Conservation (phyloP, 2,329 filamentous ascomycete genomes). For the Epicoccum sorghinum region DNA sequence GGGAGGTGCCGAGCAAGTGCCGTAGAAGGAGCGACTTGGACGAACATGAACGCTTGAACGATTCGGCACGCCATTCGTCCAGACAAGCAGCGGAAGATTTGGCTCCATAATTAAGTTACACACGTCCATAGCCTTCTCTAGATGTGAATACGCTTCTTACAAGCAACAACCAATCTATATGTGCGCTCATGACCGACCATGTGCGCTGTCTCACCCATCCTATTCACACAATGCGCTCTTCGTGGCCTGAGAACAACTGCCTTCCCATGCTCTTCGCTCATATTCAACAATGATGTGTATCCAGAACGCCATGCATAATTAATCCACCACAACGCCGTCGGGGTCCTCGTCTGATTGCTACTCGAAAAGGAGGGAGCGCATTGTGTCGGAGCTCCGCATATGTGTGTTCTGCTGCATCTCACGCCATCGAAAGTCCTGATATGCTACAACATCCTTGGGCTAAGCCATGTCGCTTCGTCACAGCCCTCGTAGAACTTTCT, state of each 20-base stretch:
- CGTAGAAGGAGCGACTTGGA: constrained; percentile 5
- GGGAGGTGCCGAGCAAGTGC: constrained; percentile 13
- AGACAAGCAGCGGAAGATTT: not conserved
- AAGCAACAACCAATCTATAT: not conserved
- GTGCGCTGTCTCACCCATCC: not conserved
- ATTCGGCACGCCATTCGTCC: no score
- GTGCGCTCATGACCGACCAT: not conserved
- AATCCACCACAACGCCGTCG: constrained; percentile 34
- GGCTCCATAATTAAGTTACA: not conserved
- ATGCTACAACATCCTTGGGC: constrained; percentile 31
- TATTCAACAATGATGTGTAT: constrained; percentile 16
- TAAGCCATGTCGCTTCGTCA: constrained; percentile 48
- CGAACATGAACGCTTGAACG: no score
- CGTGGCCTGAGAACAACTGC: not conserved
- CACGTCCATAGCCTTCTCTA: not conserved
- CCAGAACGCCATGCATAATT: constrained; percentile 37
- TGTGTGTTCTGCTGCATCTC: not conserved
- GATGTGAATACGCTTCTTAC: not conserved
- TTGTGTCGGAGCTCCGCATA: not conserved
- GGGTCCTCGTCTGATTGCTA: constrained; percentile 15
- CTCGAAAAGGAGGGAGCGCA: constrained; percentile 7
- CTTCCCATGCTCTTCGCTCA: constrained; percentile 4
- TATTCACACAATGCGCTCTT: constrained; percentile 3
- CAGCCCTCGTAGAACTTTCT: constrained; percentile 43
- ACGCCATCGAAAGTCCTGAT: no score